Percentiles rank a stretch among this genome's conserved stretches.
phyloP scores from a whole-genome alignment of 1,284 basidiomycete species.

The Amylostereum chailletii region DNA sequence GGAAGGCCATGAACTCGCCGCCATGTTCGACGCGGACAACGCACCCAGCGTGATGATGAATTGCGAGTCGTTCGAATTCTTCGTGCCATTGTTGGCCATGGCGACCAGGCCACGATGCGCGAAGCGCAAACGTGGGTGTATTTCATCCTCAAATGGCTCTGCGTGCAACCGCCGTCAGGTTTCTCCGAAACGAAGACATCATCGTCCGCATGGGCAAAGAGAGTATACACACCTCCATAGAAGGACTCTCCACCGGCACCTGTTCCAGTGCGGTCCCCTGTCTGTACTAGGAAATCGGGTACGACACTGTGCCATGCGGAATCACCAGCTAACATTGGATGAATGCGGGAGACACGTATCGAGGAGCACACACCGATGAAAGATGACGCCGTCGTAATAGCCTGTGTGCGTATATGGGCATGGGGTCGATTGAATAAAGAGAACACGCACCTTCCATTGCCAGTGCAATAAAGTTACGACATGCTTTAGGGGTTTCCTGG shows the following conservation, averaged over 20 bases:
- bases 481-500: constrained; percentile 88
- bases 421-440: constrained; percentile 1
- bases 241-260: constrained; percentile 89
- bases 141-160: constrained; percentile 90
- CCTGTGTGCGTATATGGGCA: constrained; percentile 35
- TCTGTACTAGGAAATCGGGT: constrained; percentile 86
- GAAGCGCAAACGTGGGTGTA: constrained; percentile 84
- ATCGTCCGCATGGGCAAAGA: constrained; percentile 1
- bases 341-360: too few species aligned
- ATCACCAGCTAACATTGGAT: background rate
- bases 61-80: constrained; percentile 82
- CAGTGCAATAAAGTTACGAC: constrained; percentile 86
- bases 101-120: constrained; percentile 83
- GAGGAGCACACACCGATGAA: constrained; percentile 62
- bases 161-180: background rate
- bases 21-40: constrained; percentile 5
- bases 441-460: constrained; percentile 77
- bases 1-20: too few species aligned
- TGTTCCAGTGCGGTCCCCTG: constrained; percentile 90
- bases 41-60: constrained; percentile 87
- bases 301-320: constrained; percentile 45
- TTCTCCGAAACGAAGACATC: background rate
- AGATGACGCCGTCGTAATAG: constrained; percentile 93
- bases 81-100: constrained; percentile 87
- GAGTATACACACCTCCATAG: constrained; percentile 61